A percentile compares a stretch with the other conserved stretches of the same genome.
These are phyloP conservation scores for Ophiocordyceps camponoti-leonardi DNA, from an alignment of 2,329 filamentous ascomycete species.

Conservation along the genomic window DNA sequence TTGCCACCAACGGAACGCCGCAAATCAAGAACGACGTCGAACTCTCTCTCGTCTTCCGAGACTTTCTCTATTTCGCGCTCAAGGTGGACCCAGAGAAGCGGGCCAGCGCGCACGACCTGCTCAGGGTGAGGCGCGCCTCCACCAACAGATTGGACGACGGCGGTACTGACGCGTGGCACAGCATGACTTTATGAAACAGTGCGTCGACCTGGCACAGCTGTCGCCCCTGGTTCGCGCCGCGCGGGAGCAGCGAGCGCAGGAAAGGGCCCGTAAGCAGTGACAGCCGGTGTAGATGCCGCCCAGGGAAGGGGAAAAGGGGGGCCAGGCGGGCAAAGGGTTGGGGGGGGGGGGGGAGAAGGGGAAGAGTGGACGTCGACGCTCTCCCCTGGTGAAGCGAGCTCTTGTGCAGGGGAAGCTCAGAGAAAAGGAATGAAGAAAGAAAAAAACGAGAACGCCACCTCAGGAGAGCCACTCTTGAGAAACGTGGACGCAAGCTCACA, in stretches of 20 bases:
- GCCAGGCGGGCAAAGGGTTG: no score
- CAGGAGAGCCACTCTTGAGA: no score
- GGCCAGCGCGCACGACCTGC: constrained; percentile 81
- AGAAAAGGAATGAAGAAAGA: no score
- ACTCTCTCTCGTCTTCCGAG: constrained; percentile 64
- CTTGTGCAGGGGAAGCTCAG: no score
- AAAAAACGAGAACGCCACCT: no score
- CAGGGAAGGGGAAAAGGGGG: no score
- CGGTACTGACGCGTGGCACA: constrained; percentile 17
- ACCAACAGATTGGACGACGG: background rate
- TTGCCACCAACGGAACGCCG: constrained; percentile 92
- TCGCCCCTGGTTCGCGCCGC: constrained; percentile 78
- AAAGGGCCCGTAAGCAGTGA: constrained; percentile 51
- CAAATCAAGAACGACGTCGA: constrained; percentile 85
- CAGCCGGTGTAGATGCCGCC: no score
- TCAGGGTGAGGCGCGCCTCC: constrained; percentile 49
- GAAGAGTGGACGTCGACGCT: background rate
- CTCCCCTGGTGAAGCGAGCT: background rate
- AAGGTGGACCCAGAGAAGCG: constrained; percentile 96
- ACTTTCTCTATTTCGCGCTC: constrained; percentile 83
- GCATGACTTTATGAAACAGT: constrained; percentile 69
- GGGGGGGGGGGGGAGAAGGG: no score
- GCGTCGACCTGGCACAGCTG: constrained; percentile 57
- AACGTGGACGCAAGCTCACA: background rate
- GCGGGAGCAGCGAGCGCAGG: constrained; percentile 67